Percentiles rank a stretch among this genome's conserved stretches.
phyloP scores from a whole-genome alignment of 2,329 filamentous ascomycete genomes.

The Diplodia corticola region DNA sequence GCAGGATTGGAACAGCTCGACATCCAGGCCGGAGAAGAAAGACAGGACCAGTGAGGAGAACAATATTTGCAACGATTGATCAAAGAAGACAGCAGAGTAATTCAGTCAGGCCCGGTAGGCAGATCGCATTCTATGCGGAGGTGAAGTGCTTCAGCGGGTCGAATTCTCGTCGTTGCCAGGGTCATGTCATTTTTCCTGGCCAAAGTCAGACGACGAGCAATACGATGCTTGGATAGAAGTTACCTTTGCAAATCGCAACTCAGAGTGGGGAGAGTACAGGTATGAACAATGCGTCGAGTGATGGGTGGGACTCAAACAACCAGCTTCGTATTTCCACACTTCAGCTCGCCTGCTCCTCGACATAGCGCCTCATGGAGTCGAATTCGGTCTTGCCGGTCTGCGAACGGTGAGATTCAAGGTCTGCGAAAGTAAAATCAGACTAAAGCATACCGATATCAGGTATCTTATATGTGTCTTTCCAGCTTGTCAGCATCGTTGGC shows the following conservation, averaged over 20 bases:
- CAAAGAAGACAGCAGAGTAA: not conserved
- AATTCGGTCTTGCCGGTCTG: conserved; percentile 53
- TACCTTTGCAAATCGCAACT: not conserved
- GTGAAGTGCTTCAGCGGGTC: not conserved
- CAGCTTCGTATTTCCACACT: not conserved
- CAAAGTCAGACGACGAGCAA: not conserved
- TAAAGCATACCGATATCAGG: conserved; percentile 44
- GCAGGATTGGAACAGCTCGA: not conserved
- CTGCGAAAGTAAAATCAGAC: not conserved
- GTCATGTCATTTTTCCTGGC: not conserved
- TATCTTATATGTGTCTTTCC: conserved; percentile 49
- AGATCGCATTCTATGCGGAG: not conserved
- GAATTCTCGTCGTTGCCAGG: not conserved
- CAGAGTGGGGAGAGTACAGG: not conserved
- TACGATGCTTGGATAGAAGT: not conserved
- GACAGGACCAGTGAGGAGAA: not conserved
- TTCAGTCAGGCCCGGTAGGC: not conserved
- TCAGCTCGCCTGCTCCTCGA: conserved; percentile 36
- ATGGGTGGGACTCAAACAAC: not conserved
- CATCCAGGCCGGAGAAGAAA: not conserved
- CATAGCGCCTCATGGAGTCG: conserved; percentile 49
- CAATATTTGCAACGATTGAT: not conserved
- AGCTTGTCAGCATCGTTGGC: conserved; percentile 24
- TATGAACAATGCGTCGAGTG: not conserved
- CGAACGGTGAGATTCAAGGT: not conserved